Conservation (phyloP, 495 filamentous ascomycete species). For the Penicillium desertorum region DNA sequence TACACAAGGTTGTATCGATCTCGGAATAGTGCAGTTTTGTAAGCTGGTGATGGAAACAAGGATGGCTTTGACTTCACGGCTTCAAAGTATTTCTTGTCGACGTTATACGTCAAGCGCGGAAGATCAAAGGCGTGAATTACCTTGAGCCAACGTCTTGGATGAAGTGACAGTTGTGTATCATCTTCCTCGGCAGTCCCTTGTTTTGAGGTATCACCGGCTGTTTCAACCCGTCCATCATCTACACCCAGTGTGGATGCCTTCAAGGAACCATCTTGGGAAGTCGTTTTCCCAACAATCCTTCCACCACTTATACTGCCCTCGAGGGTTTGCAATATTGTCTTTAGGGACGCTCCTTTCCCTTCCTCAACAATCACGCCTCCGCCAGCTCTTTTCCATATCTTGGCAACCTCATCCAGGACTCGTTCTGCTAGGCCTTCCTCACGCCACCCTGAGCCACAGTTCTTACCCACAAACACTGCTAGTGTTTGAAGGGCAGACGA, state of each 20-base stretch:
- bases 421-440: constrained; percentile 91
- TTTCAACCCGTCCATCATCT: constrained; percentile 19
- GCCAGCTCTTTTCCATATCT: constrained; percentile 79
- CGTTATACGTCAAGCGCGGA: constrained; percentile 81
- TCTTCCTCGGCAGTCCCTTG: constrained; percentile 59
- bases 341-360: constrained; percentile 67
- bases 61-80: constrained; percentile 65
- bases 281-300: constrained; percentile 49
- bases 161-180: constrained; percentile 52
- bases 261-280: constrained; percentile 21
- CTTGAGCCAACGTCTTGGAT: constrained; percentile 76
- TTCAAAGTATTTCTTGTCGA: constrained; percentile 88
- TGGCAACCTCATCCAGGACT: constrained; percentile 87
- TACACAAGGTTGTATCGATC: constrained; percentile 88
- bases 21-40: constrained; percentile 82
- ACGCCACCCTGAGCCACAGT: constrained; percentile 94
- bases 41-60: constrained; percentile 73
- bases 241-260: constrained; percentile 15
- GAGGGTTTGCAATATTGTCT: constrained; percentile 74
- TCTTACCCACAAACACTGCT: constrained; percentile 83
- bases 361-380: constrained; percentile 89
- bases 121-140: constrained; percentile 79
- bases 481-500: constrained; percentile 81
- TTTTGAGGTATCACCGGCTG: constrained; percentile 15
- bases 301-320: constrained; percentile 85